Evolutionary conservation across 768 basidiomycete genomes (phyloP), one percentile per base, ranked within the genome.

Genomic region (Russula earlei): DNA sequence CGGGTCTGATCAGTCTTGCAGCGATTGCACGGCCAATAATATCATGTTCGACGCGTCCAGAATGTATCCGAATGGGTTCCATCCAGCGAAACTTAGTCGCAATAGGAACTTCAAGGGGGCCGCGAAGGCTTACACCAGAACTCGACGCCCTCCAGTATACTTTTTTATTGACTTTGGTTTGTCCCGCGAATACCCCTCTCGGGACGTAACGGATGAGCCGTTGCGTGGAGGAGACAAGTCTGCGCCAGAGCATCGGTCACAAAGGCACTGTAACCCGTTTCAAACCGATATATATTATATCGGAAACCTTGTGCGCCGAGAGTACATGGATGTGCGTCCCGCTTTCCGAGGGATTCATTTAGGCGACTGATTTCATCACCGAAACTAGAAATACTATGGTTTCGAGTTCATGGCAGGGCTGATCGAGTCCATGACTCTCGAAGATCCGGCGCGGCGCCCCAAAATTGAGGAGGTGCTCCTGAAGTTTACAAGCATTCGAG

Each of bases 221-320:
- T 66, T 74, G 2, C 58, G 61, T 6, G 78, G 75, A 0, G 75
- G 71, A 4, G 77, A 81, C 63, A 70, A 69, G 48, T 65, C 72
- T 0, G 68, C 70, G 1, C 71, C 72, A 2, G 71, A 73, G 53
- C 69, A 68, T 42, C 58, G 61, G 5, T 60, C 42, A 5, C 3
- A 20, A n/a, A 2, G 5, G 8, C 62, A 57, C 1, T 63, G 56
- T 41, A 64, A 73, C 45, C 70, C 71, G 4, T 72, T 71, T 54
- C 64, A 67, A 11, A 69, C 67, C 1, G 72, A 74, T 37, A 58
- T 72, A 15, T 72, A 71, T 51, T 67, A 66, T 24, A 37, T 72
- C n/a, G 72, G 69, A 3, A 71, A 72, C 45, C 27, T 68, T 17
- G 67, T 74, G 19, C 60, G 64, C 1, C 34, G 54, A 25, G 49